Evolutionary conservation across 2,329 filamentous ascomycete genomes (phyloP).

Genomic region (Neonectria sp.): DNA sequence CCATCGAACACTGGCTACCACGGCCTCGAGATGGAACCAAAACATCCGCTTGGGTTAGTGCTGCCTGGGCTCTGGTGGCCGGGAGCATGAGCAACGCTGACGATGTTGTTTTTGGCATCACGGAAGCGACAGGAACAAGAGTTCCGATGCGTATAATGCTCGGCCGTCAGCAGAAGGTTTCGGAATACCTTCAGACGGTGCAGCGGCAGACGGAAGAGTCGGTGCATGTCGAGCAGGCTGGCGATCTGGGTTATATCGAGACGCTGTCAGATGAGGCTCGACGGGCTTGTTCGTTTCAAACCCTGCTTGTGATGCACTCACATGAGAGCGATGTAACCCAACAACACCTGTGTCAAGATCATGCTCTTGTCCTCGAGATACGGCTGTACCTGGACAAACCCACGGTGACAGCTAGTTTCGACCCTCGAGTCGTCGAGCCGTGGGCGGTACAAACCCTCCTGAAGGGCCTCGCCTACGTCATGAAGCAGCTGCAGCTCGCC

Average conservation of each 20-base stretch:
- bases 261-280: neutral
- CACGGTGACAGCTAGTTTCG: constrained; percentile 6
- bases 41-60: constrained; percentile 39
- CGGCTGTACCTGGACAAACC: neutral
- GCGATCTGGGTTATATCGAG: constrained; percentile 23
- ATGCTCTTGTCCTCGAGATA: constrained; percentile 3
- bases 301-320: constrained; percentile 26
- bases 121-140: constrained; percentile 39
- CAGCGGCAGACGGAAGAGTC: constrained; percentile 27
- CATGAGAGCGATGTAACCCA: neutral
- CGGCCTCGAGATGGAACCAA: neutral
- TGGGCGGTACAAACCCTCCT: constrained; percentile 9
- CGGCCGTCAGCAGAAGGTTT: constrained; percentile 48
- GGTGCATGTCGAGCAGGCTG: constrained; percentile 24
- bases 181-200: constrained; percentile 57
- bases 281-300: constrained; percentile 25
- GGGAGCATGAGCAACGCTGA: constrained; percentile 33
- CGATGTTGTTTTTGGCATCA: constrained; percentile 45
- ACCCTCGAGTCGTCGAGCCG: neutral
- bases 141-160: constrained; percentile 39
- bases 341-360: neutral
- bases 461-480: constrained; percentile 11
- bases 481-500: constrained; percentile 12
- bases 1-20: constrained; percentile 3
- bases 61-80: constrained; percentile 48